phyloP scores from a whole-genome alignment of 192 early-diverging fungal species.

The Coemansia sp. region DNA sequence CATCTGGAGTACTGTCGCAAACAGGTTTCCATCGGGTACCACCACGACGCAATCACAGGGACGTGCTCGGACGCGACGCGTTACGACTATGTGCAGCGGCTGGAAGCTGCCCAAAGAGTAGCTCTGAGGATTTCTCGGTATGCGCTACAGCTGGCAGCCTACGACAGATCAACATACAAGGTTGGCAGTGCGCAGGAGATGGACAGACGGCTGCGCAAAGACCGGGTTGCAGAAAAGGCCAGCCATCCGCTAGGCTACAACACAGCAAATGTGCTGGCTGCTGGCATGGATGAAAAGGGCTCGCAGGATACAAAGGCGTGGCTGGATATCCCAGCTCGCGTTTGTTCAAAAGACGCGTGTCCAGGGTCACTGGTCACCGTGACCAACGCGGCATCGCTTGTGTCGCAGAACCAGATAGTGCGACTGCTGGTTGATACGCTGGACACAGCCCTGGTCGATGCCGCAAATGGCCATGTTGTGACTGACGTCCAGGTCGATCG shows the following conservation, averaged over 20 bases:
- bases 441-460: constrained; percentile 23
- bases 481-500: constrained; percentile 3
- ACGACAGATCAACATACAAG: not conserved
- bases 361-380: constrained; percentile 15
- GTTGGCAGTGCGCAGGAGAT: not conserved
- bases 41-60: constrained; percentile 52
- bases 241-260: constrained; percentile 4
- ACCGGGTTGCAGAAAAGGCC: not conserved
- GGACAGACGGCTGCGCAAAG: not conserved
- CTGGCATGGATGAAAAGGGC: not conserved
- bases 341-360: not conserved
- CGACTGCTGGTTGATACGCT: constrained; percentile 25
- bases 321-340: not conserved
- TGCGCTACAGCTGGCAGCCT: constrained; percentile 2
- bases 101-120: constrained; percentile 17
- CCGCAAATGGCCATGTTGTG: not conserved
- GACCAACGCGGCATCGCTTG: constrained; percentile 28
- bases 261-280: not conserved
- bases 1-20: constrained; percentile 41
- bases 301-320: not conserved
- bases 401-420: constrained; percentile 31
- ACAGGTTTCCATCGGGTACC: constrained; percentile 53
- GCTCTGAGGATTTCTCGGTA: constrained; percentile 17
- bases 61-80: constrained; percentile 31
- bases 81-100: constrained; percentile 32